These are phyloP conservation scores for Fusarium sororula DNA, from an alignment of 2,329 filamentous ascomycete genomes.

Conservation along the genomic window DNA sequence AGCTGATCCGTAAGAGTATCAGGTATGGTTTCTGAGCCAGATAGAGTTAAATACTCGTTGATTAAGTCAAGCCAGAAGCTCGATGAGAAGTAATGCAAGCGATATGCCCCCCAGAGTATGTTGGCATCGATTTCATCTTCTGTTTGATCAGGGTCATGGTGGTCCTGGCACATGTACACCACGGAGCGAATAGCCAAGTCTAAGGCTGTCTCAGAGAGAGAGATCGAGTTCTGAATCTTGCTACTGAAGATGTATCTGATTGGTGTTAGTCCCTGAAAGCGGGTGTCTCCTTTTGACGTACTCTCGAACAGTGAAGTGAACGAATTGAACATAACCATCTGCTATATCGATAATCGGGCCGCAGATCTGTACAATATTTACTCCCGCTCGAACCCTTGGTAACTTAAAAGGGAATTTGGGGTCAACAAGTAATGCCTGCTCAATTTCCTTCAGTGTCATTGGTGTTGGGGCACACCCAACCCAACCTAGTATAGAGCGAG, in stretches of 20 bases:
- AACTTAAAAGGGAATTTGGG: accelerated
- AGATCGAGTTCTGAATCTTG: accelerated
- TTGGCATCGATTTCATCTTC: not conserved
- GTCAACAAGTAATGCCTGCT: not conserved
- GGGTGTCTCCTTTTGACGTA: not conserved
- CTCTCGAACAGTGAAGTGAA: not conserved
- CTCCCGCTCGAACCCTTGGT: accelerated
- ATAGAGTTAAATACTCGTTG: accelerated
- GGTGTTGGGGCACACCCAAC: not conserved
- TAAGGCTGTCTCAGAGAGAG: accelerated
- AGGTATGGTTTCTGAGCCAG: accelerated
- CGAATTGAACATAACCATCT: not conserved
- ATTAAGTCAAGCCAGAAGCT: not conserved
- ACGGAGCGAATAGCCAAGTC: accelerated
- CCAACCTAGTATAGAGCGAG: not conserved
- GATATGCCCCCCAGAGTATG: not conserved
- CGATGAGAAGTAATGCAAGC: not conserved
- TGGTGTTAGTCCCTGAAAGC: not conserved
- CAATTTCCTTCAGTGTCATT: accelerated
- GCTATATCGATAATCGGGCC: not conserved
- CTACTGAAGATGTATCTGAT: accelerated
- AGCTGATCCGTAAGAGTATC: accelerated
- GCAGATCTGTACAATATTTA: accelerated
- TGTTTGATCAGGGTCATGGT: accelerated
- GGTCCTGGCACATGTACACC: not conserved